These are phyloP conservation scores for Cubamyces lactineus DNA, from an alignment of 768 basidiomycete genomes.

Conservation along the genomic window DNA sequence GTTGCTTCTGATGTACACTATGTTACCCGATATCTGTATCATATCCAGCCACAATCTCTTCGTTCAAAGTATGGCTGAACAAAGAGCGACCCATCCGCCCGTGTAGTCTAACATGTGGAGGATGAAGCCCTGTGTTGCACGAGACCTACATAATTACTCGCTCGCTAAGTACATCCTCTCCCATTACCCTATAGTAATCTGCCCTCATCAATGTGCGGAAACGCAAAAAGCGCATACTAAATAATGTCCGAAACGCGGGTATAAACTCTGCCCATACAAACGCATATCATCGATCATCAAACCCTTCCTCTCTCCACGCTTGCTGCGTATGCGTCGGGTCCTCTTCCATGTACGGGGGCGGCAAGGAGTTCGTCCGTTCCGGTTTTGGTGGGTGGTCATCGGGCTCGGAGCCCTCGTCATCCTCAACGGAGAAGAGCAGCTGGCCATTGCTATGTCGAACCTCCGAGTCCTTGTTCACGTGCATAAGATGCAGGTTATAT, in stretches of 20 bases:
- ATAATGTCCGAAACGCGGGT: not conserved
- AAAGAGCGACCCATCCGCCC: too few species aligned
- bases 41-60: too few species aligned
- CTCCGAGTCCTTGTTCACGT: not conserved
- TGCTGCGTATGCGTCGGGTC: conserved; percentile 4
- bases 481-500: not conserved
- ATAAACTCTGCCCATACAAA: not conserved
- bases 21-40: not conserved
- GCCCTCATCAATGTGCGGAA: too few species aligned
- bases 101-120: too few species aligned
- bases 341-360: conserved; percentile 15
- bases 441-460: not conserved
- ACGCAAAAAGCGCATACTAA: too few species aligned
- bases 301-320: conserved; percentile 4
- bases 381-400: not conserved
- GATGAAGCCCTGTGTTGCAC: too few species aligned
- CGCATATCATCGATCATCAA: not conserved
- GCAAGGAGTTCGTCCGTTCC: not conserved
- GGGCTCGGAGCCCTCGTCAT: conserved; percentile 10
- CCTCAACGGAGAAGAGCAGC: conserved; percentile 18
- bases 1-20: not conserved
- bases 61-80: too few species aligned
- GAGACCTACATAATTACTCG: too few species aligned
- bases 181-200: not conserved
- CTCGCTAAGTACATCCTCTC: not conserved